These are phyloP conservation scores for Climacium dendroides DNA, from an alignment of 225 moss, liverwort and hornwort species.

Conservation along the genomic window DNA sequence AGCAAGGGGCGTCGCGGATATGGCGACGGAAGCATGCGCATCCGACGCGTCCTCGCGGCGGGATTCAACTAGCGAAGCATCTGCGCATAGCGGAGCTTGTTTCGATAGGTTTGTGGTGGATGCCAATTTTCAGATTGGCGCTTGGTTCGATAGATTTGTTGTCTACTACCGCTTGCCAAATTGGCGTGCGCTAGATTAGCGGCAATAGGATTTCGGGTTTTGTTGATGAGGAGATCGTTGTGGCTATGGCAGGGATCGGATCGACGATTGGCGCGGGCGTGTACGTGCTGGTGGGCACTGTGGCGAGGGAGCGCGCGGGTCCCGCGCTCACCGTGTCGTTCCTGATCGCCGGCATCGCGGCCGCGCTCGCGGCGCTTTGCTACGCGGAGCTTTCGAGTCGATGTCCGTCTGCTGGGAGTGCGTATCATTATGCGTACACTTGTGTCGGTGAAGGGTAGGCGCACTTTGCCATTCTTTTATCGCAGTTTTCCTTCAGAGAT, in stretches of 20 bases:
- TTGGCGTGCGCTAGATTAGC: neutral
- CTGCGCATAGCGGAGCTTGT: constrained; percentile 29
- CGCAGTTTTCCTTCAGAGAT: neutral
- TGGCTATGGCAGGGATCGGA: constrained; percentile 48
- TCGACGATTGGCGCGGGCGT: constrained; percentile 93
- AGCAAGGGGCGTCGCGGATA: neutral
- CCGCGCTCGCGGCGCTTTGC: constrained; percentile 92
- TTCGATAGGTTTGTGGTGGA: constrained; percentile 20
- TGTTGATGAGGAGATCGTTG: neutral
- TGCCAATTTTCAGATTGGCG: neutral
- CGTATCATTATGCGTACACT: constrained; percentile 90
- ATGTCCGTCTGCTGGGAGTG: constrained; percentile 93
- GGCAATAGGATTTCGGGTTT: neutral
- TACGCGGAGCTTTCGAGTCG: constrained; percentile 95
- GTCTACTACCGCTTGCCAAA: neutral
- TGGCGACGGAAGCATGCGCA: constrained; percentile 45
- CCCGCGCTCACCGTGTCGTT: constrained; percentile 81
- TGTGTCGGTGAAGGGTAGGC: constrained; percentile 55
- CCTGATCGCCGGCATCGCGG: constrained; percentile 87
- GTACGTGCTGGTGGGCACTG: constrained; percentile 89
- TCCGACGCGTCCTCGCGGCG: constrained; percentile 3
- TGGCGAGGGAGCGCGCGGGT: constrained; percentile 82
- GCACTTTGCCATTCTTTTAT: neutral
- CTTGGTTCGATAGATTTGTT: neutral
- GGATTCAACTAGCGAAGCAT: constrained; percentile 20